Conservation (phyloP, 495 filamentous ascomycete genomes). For the Penicillium paxilli region DNA sequence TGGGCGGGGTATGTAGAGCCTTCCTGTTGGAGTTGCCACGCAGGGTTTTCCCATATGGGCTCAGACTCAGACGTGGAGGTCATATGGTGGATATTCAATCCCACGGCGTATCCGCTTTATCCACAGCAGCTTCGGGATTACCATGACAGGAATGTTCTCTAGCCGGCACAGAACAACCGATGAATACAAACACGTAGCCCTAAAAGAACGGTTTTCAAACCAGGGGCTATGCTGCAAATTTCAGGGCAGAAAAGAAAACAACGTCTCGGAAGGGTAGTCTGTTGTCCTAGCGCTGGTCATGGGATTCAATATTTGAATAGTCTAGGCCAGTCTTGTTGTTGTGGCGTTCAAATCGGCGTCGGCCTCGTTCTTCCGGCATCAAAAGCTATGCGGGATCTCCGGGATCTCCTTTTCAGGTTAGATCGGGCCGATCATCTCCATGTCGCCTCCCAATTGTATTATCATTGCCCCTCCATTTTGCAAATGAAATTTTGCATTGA, state of each 20-base stretch:
- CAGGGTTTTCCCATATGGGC: conserved; percentile 1
- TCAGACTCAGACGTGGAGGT: not conserved
- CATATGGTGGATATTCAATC: not conserved
- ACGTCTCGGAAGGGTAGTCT: not conserved
- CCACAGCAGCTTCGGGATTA: not conserved
- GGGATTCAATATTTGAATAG: not conserved
- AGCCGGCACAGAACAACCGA: not conserved
- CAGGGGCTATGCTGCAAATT: not conserved
- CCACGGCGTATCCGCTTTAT: not conserved
- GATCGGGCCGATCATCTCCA: not conserved
- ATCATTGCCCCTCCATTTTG: not conserved
- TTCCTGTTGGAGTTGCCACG: not conserved
- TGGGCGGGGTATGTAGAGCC: too few species aligned
- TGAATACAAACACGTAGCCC: too few species aligned
- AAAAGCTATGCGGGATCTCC: not conserved
- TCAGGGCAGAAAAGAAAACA: not conserved
- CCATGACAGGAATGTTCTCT: not conserved
- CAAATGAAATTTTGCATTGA: not conserved
- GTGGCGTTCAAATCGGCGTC: not conserved
- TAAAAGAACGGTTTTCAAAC: not conserved
- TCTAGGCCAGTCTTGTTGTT: not conserved
- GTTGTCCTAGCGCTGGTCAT: not conserved
- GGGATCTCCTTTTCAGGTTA: not conserved
- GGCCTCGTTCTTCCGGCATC: not conserved
- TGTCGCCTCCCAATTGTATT: not conserved